Percentiles rank a stretch among this genome's conserved stretches.
Evolutionary conservation across 331 rosid species (phyloP).

Genomic region (Saraca asoca): DNA sequence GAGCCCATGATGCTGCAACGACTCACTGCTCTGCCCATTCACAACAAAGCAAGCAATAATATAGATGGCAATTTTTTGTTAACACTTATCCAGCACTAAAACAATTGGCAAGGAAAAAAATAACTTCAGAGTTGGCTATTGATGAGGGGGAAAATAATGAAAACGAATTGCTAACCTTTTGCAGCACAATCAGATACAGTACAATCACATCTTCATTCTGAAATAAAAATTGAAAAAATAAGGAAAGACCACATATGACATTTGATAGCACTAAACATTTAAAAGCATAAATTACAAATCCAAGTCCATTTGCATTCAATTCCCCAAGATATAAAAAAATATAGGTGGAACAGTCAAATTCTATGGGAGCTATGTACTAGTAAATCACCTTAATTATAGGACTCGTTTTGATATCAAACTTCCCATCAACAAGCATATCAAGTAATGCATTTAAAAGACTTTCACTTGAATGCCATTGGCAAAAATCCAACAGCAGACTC

Average conservation of each 20-base stretch:
- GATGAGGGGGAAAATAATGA: slow-evolving; percentile 24
- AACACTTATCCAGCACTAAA: slow-evolving; percentile 16
- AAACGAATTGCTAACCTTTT: slow-evolving; percentile 73
- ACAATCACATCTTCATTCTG: slow-evolving; percentile 93
- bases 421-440: slow-evolving; percentile 96
- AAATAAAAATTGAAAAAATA: slow-evolving; percentile 36
- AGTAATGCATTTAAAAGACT: slow-evolving; percentile 75
- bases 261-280: not conserved
- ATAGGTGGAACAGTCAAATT: slow-evolving; percentile 29
- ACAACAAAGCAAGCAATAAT: slow-evolving; percentile 57
- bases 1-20: slow-evolving; percentile 76
- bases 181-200: slow-evolving; percentile 75
- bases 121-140: not conserved
- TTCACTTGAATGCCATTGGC: slow-evolving; percentile 75
- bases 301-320: slow-evolving; percentile 7
- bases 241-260: slow-evolving; percentile 25
- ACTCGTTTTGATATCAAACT: slow-evolving; percentile 67
- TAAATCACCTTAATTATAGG: slow-evolving; percentile 81
- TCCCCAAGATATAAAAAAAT: slow-evolving; percentile 25
- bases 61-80: slow-evolving; percentile 39
- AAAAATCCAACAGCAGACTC: slow-evolving; percentile 87
- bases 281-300: slow-evolving; percentile 20
- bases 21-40: slow-evolving; percentile 99
- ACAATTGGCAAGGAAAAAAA: slow-evolving; percentile 20
- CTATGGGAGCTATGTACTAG: slow-evolving; percentile 35